Conservation (phyloP, 1,284 basidiomycete species). For the Cryptococcus deneoformans region DNA sequence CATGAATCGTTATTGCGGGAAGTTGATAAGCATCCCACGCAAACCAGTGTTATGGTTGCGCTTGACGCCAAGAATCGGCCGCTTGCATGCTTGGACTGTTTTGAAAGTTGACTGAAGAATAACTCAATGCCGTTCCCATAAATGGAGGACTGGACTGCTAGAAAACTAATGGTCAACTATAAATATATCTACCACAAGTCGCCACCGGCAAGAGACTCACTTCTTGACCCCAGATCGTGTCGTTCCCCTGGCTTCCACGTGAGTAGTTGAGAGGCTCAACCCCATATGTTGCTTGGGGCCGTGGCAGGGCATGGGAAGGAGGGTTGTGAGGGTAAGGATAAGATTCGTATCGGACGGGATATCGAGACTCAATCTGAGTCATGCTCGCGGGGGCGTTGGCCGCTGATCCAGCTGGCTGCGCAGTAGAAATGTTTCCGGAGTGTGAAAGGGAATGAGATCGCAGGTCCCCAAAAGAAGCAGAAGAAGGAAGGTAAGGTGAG, state of each 20-base stretch:
- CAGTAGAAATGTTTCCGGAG: slow-evolving; percentile 3
- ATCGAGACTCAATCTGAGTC: slow-evolving; percentile 14
- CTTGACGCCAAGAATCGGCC: slow-evolving; percentile 14
- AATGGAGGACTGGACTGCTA: too few species aligned
- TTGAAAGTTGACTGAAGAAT: slow-evolving; percentile 7
- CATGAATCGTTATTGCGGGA: background rate
- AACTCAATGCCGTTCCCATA: background rate
- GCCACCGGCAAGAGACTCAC: background rate
- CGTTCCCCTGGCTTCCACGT: slow-evolving; percentile 7
- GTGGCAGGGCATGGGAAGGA: slow-evolving; percentile 13
- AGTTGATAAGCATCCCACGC: background rate
- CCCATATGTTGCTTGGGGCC: slow-evolving; percentile 11
- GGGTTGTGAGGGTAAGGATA: slow-evolving; percentile 23
- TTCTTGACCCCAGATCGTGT: slow-evolving; percentile 7
- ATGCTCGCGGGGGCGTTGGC: background rate
- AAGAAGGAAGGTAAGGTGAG: slow-evolving; percentile 35
- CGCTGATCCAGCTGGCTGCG: background rate
- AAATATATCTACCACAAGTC: background rate
- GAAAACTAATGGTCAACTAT: background rate
- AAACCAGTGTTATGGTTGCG: background rate
- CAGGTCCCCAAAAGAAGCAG: slow-evolving; percentile 33
- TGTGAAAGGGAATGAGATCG: slow-evolving; percentile 26
- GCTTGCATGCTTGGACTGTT: slow-evolving; percentile 2
- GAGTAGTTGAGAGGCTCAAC: slow-evolving; percentile 14
- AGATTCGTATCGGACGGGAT: slow-evolving; percentile 34